phyloP scores from a whole-genome alignment of 192 early-diverging fungal genomes.

The Coemansia sp. region DNA sequence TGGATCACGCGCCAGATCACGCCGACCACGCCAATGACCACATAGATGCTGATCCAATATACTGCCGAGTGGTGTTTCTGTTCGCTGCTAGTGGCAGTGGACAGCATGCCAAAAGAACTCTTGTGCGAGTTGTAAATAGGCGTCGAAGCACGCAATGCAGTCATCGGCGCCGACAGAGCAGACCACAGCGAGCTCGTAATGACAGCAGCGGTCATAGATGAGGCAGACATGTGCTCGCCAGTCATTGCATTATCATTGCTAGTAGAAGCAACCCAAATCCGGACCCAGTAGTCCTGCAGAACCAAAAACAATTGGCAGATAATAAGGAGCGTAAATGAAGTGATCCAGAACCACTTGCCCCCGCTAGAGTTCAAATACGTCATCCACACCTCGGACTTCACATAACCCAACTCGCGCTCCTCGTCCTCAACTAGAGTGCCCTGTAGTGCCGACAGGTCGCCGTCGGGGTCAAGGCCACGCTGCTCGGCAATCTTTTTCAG shows the following conservation, averaged over 20 bases:
- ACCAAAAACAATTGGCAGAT: slow-evolving; percentile 46
- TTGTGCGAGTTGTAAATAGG: background rate
- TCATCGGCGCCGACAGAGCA: background rate
- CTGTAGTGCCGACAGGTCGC: slow-evolving; percentile 16
- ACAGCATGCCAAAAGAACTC: background rate
- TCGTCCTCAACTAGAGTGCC: slow-evolving; percentile 78
- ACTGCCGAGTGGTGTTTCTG: slow-evolving; percentile 37
- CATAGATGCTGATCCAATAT: slow-evolving; percentile 69
- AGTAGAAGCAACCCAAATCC: slow-evolving; percentile 12
- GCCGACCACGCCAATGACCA: slow-evolving; percentile 55
- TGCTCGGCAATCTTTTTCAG: slow-evolving; percentile 30
- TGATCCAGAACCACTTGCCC: slow-evolving; percentile 58
- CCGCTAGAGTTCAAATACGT: slow-evolving; percentile 71
- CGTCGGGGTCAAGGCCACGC: slow-evolving; percentile 36
- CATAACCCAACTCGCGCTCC: slow-evolving; percentile 71
- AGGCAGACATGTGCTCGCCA: background rate
- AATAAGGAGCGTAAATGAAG: slow-evolving; percentile 51
- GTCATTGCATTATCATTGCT: background rate
- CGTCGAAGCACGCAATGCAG: background rate
- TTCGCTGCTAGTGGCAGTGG: background rate
- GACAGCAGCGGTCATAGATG: background rate
- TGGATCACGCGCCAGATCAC: slow-evolving; percentile 45
- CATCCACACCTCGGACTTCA: slow-evolving; percentile 70
- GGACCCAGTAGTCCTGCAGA: slow-evolving; percentile 65
- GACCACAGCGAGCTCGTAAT: background rate